These are phyloP conservation scores for Lasiosphaeriaceae sp. DNA, from an alignment of 495 filamentous ascomycete genomes.

Conservation along the genomic window DNA sequence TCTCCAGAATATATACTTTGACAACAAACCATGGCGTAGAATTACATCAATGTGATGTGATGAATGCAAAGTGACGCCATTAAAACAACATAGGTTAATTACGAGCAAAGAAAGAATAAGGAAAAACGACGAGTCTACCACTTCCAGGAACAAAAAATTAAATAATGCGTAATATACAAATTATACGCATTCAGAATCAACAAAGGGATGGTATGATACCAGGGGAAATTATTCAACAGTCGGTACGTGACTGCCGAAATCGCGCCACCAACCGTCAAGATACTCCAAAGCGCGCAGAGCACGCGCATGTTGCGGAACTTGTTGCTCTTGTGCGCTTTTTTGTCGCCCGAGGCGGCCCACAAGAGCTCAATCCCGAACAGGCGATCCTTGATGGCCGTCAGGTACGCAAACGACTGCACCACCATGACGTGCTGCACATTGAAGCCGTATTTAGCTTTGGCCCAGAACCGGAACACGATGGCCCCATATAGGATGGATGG, in stretches of 20 bases:
- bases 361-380: slow-evolving; percentile 31
- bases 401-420: slow-evolving; percentile 31
- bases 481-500: slow-evolving; percentile 30
- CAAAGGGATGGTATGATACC: slow-evolving; percentile 29
- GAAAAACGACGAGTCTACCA: slow-evolving; percentile 12
- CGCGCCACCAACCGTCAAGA: slow-evolving; percentile 19
- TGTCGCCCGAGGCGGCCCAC: slow-evolving; percentile 31
- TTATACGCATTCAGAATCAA: slow-evolving; percentile 28
- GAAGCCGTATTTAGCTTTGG: slow-evolving; percentile 31
- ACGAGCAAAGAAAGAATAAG: too few relatives aligned
- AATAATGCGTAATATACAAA: slow-evolving; percentile 27
- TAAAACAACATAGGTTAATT: too few relatives aligned
- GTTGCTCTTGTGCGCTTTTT: slow-evolving; percentile 32
- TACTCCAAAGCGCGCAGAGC: slow-evolving; percentile 27
- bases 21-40: too few relatives aligned
- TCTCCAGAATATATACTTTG: too few relatives aligned
- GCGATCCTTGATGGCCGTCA: slow-evolving; percentile 32
- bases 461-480: slow-evolving; percentile 27
- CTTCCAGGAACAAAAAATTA: slow-evolving; percentile 24
- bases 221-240: slow-evolving; percentile 16
- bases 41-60: too few relatives aligned
- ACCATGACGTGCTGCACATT: slow-evolving; percentile 36
- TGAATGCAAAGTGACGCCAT: too few relatives aligned
- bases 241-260: slow-evolving; percentile 22
- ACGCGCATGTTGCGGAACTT: slow-evolving; percentile 33